Base-by-base conservation (phyloP, 805 yeast species). In the Jamesozyma hellenica region DNA sequence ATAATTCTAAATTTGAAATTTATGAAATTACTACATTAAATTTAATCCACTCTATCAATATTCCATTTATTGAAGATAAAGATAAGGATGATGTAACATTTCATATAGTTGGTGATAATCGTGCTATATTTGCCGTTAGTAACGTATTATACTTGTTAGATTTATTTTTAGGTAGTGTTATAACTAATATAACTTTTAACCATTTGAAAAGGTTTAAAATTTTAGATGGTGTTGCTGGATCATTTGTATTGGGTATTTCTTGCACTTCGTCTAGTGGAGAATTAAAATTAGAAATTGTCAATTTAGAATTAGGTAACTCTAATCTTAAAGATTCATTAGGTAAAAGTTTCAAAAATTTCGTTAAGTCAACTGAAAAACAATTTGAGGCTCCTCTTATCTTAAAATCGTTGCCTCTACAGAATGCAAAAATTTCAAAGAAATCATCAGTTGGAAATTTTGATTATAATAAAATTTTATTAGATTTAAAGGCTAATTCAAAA, bases 241-340 rank as follows among this genome's bases (percentile, higher is more conserved):
- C 45, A 2, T 45, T 42, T 29, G 38, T 42, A 21, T 11, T 45
- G 6, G 43, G 42, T 30, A 32, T 42, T 3, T 42, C 45, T 16
- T 40, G 38, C 35, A 38, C 38, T 12, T 34, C 32, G 3, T 38
- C 38, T 18, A 38, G 41, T 29, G 41, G 41, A 11, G 38, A 34
- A 30, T 16, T 38, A 14, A 38, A 59, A 11, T 42, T 61, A 31
- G 64, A 60, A 36, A 45, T 60, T 6, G 47, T 59, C 28, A 61
- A 61, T 28, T 55, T 79, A 29, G 74, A 79, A 43, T 74, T 77
- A 28, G 94, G 92, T 4, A 61, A 73, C 28, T 83, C 84, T 50
- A 74, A 72, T 37, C 65, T 84, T 42, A 72, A 75, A 43, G 87
- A 82, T 49, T 75, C 83, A 11, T 55, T 84, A 23, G 88, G 88